Evolutionary conservation across 1,139 yeast species (phyloP).

Genomic region (Lodderomyces metapsilosis): DNA sequence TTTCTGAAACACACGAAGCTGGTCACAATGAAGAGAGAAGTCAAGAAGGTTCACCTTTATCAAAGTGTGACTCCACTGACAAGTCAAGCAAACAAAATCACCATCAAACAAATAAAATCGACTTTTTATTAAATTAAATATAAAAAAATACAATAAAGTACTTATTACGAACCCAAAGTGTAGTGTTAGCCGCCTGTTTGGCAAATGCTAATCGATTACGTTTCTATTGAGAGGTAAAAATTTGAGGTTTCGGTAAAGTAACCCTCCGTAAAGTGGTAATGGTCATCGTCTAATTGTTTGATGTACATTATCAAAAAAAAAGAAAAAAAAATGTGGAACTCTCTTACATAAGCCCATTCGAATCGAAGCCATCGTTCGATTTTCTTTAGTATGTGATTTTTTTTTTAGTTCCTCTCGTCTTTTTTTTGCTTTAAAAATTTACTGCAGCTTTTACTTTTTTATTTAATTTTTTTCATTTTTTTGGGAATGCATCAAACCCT

Average conservation of each 20-base stretch:
- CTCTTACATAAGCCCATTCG: background rate
- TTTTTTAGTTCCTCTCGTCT: too few species aligned
- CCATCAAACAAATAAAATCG: slow-evolving; percentile 24
- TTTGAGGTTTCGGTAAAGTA: background rate
- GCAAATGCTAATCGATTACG: too few species aligned
- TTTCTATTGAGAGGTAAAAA: too few species aligned
- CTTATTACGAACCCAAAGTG: too few species aligned
- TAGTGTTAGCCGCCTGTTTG: too few species aligned
- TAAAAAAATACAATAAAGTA: too few species aligned
- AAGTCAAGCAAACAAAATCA: background rate
- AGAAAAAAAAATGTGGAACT: too few species aligned
- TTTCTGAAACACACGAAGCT: background rate
- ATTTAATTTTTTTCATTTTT: too few species aligned
- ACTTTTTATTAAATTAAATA: slow-evolving; percentile 16
- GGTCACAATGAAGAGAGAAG: background rate
- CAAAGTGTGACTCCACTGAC: background rate
- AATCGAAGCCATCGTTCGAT: background rate
- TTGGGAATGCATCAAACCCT: too few species aligned
- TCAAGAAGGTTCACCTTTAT: background rate
- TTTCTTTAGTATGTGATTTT: too few species aligned
- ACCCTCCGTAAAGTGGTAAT: background rate
- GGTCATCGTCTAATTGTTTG: background rate
- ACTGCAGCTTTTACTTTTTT: too few species aligned
- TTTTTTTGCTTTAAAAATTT: too few species aligned
- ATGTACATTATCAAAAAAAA: background rate